A percentile compares a stretch with the other conserved stretches of the same genome.
phyloP scores from a whole-genome alignment of 2,329 filamentous ascomycete species.

The Colletotrichum trifolii region DNA sequence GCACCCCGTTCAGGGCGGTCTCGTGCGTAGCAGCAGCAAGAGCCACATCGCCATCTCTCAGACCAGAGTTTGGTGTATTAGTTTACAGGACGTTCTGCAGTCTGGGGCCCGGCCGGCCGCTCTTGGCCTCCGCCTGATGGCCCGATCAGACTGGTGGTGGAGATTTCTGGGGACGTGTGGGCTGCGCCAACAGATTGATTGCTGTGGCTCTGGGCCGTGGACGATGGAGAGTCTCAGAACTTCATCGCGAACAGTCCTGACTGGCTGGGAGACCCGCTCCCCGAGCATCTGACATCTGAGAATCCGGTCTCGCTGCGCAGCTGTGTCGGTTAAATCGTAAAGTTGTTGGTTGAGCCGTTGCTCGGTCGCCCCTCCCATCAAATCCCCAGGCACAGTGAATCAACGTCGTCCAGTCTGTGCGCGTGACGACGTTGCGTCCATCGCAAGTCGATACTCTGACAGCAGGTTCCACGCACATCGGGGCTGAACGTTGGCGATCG shows the following conservation, averaged over 20 bases:
- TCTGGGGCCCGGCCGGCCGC: slow-evolving; percentile 19
- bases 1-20: slow-evolving; percentile 1
- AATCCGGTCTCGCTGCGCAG: slow-evolving; percentile 3
- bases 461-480: neutral
- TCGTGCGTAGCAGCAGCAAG: slow-evolving; percentile 5
- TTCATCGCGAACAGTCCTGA: slow-evolving; percentile 8
- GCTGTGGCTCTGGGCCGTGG: slow-evolving; percentile 19
- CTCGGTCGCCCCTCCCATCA: too few relatives aligned
- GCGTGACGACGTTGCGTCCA: slow-evolving; percentile 18
- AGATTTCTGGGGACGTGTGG: slow-evolving; percentile 16
- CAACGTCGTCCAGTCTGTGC: slow-evolving; percentile 15
- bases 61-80: slow-evolving; percentile 14
- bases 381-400: too few relatives aligned
- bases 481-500: neutral
- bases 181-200: slow-evolving; percentile 24
- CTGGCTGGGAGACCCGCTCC: slow-evolving; percentile 9
- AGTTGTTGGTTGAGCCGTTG: neutral
- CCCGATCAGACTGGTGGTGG: slow-evolving; percentile 21
- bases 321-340: slow-evolving; percentile 5
- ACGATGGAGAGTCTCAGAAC: slow-evolving; percentile 12
- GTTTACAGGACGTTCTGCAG: slow-evolving; percentile 20
- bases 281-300: neutral
- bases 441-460: slow-evolving; percentile 8
- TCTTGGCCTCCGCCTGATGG: slow-evolving; percentile 18
- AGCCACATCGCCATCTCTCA: slow-evolving; percentile 24